These are phyloP conservation scores for Boletus sp. DNA, from an alignment of 1,284 basidiomycete species.

Conservation along the genomic window DNA sequence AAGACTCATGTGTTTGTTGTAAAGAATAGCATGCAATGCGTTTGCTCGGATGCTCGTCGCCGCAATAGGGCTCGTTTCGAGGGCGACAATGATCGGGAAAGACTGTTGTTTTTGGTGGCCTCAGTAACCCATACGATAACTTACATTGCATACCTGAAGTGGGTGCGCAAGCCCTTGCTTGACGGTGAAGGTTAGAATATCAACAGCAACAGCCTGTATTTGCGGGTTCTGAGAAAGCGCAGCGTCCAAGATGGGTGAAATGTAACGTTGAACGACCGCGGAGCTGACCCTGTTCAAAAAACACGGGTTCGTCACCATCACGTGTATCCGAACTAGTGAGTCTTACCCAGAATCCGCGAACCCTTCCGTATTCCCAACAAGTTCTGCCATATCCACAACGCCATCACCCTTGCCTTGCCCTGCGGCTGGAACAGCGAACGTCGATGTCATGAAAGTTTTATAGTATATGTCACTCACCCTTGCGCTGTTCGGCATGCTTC, in stretches of 20 bases:
- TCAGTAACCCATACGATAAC: neutral
- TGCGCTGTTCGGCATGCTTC: slow-evolving; percentile 69
- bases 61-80: slow-evolving; percentile 78
- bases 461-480: slow-evolving; percentile 41
- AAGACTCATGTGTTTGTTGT: slow-evolving; percentile 87
- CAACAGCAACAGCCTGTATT: slow-evolving; percentile 84
- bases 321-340: neutral
- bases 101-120: slow-evolving; percentile 51
- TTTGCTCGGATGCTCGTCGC: slow-evolving; percentile 73
- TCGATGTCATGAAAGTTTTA: slow-evolving; percentile 1
- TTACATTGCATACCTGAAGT: slow-evolving; percentile 57
- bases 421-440: slow-evolving; percentile 22
- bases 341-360: slow-evolving; percentile 92
- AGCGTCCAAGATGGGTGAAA: slow-evolving; percentile 78
- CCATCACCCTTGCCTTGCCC: slow-evolving; percentile 46
- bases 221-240: slow-evolving; percentile 69
- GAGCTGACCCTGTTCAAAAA: slow-evolving; percentile 74
- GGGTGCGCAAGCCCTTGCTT: slow-evolving; percentile 96
- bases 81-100: slow-evolving; percentile 88
- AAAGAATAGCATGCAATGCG: slow-evolving; percentile 78
- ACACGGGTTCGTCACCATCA: neutral
- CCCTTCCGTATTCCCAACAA: slow-evolving; percentile 91
- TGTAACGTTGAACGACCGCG: slow-evolving; percentile 90
- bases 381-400: slow-evolving; percentile 80
- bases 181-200: slow-evolving; percentile 89